Evolutionary conservation across 352 stramenopile genomes (phyloP).

Genomic region (Phytophthora ramorum): DNA sequence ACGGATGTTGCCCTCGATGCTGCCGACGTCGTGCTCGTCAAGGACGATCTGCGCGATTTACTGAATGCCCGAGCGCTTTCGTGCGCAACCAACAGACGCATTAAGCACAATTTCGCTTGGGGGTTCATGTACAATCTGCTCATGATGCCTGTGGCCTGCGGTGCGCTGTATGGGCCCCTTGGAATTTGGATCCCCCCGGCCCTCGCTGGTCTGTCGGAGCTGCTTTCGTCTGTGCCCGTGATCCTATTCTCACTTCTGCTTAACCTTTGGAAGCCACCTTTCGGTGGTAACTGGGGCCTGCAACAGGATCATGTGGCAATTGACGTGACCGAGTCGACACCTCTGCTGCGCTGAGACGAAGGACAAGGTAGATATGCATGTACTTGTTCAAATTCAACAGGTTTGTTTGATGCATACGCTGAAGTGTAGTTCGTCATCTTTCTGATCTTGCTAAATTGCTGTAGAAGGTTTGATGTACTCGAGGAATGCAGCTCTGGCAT

Average conservation of each 20-base stretch:
- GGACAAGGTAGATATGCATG: slow-evolving; percentile 16
- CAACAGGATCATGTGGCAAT: slow-evolving; percentile 38
- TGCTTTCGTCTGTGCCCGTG: slow-evolving; percentile 80
- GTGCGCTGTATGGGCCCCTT: slow-evolving; percentile 65
- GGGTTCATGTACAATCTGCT: slow-evolving; percentile 77
- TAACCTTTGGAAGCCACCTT: slow-evolving; percentile 67
- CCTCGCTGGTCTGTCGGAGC: slow-evolving; percentile 72
- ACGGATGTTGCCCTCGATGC: slow-evolving; percentile 78
- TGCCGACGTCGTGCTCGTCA: slow-evolving; percentile 78
- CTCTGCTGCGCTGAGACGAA: slow-evolving; percentile 36
- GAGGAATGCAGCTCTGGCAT: slow-evolving; percentile 42
- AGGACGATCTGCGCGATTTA: slow-evolving; percentile 71
- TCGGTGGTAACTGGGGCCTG: slow-evolving; percentile 30
- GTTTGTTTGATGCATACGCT: slow-evolving; percentile 23
- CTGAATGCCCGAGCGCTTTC: slow-evolving; percentile 73
- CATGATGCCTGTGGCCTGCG: slow-evolving; percentile 80
- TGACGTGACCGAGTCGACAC: slow-evolving; percentile 51
- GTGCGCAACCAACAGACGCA: slow-evolving; percentile 64
- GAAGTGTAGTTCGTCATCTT: neutral
- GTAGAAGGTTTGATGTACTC: slow-evolving; percentile 33
- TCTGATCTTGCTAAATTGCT: slow-evolving; percentile 11
- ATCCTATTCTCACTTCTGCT: slow-evolving; percentile 81
- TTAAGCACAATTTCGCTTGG: slow-evolving; percentile 82
- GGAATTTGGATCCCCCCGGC: slow-evolving; percentile 71
- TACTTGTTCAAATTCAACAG: slow-evolving; percentile 19